Evolutionary conservation across 2,329 filamentous ascomycete species (phyloP), one percentile per base, ranked within the genome.

Genomic region (Pyricularia pennisetigena): DNA sequence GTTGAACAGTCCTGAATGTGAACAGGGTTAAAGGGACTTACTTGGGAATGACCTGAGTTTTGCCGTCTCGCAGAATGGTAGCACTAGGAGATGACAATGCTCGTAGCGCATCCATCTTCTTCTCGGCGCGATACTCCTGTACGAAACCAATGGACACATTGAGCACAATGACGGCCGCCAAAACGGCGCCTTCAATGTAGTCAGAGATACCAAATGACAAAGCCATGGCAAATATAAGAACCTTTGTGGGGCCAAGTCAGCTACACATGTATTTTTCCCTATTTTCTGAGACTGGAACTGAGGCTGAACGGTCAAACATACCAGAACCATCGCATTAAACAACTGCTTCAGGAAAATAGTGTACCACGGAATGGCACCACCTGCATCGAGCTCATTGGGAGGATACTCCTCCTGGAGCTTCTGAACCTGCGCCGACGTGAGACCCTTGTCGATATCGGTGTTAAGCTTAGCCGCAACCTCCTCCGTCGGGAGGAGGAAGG

Each of bases 321-420:
- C 86, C 73, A 93, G 78, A 68, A 90, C 90, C 90, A 93, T 92
- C 69, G 90, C 90, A 81, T 93, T 93, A 75, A 88, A 86, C 26
- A 92, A 77, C 76, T 93, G 90, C 73, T 89, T 88, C 69, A 90
- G 79, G 64, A 93, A 79, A 61, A 93, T 91, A 73, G 89, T 93
- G 73, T 88, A 82, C 90, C 88, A 83, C 74, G 85, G 85, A 65
- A 93, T 88, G 30, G 85, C 86, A 30, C 85, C 87, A 24, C 84
- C 88, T 24, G 91, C 86, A 63, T 92, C 86, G 24, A 93, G 82
- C 74, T 92, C 88, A 79, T 93, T 93, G 23, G 78, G 81, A 66
- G 89, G 89, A 74, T 89, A 88, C 69, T 84, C 81, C 26, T 83
- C 77, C 68, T 88, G 83, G 28, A 89, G 80, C 68, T 86, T 78